phyloP scores from a whole-genome alignment of 441 rosid species.

The Erysimum pusillum region DNA sequence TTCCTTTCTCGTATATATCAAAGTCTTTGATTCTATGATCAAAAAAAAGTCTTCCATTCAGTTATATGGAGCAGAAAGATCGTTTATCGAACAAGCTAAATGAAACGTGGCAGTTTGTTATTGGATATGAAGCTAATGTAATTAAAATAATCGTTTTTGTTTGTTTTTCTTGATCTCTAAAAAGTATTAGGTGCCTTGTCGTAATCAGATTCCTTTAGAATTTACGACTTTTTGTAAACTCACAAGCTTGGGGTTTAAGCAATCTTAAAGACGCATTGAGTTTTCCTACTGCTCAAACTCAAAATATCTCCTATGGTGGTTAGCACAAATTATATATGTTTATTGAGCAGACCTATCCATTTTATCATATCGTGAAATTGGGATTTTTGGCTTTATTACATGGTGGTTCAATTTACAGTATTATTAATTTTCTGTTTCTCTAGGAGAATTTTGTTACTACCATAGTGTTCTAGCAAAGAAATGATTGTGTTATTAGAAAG shows the following conservation, averaged over 20 bases:
- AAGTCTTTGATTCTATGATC: conserved; percentile 33
- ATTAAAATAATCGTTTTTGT: background rate
- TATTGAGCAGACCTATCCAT: background rate
- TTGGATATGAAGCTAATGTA: conserved; percentile 9
- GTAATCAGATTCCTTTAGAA: conserved; percentile 33
- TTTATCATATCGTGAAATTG: background rate
- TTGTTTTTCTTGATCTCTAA: background rate
- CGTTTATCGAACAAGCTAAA: conserved; percentile 19
- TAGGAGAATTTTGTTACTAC: background rate
- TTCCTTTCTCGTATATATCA: conserved; percentile 34
- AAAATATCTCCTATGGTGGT: conserved; percentile 13
- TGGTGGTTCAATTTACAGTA: background rate
- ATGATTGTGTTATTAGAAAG: too few relatives aligned
- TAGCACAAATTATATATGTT: background rate
- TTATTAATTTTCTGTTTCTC: background rate
- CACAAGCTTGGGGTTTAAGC: conserved; percentile 17
- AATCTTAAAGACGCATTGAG: conserved; percentile 8
- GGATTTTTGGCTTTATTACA: background rate
- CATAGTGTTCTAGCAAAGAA: too few relatives aligned
- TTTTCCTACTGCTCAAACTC: conserved; percentile 11
- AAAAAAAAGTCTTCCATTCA: conserved; percentile 35
- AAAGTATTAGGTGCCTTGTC: conserved; percentile 36
- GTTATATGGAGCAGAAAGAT: conserved; percentile 34
- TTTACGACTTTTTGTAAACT: conserved; percentile 15
- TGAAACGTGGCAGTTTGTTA: conserved; percentile 30